These are phyloP conservation scores for Trichodelitschia bisporula DNA, from an alignment of 495 filamentous ascomycete species.

Conservation along the genomic window DNA sequence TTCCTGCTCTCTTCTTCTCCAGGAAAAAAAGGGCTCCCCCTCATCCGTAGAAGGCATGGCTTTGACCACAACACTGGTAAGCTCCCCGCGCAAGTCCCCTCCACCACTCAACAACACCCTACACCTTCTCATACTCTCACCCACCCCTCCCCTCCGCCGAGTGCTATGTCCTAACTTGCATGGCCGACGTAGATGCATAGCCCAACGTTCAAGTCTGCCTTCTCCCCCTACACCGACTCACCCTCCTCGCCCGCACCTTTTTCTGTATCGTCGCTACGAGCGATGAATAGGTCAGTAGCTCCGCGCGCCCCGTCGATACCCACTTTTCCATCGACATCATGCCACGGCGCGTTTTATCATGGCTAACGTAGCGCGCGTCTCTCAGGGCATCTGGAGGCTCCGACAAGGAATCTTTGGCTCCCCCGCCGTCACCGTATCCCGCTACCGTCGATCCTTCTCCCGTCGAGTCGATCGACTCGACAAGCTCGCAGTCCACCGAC, in stretches of 20 bases:
- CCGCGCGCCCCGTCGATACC: not conserved
- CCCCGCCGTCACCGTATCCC: conserved; percentile 16
- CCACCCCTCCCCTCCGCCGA: too few relatives aligned
- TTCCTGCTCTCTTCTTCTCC: too few relatives aligned
- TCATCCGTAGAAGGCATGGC: too few relatives aligned
- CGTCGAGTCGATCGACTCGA: conserved; percentile 48
- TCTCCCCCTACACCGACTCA: conserved; percentile 34
- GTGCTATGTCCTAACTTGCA: too few relatives aligned
- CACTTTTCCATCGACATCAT: conserved; percentile 1
- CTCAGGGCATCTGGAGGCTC: conserved; percentile 10
- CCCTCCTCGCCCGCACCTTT: conserved; percentile 29
- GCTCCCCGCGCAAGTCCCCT: too few relatives aligned
- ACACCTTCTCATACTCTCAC: too few relatives aligned
- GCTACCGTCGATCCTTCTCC: conserved; percentile 40
- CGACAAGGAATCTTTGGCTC: conserved; percentile 11
- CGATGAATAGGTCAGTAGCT: not conserved
- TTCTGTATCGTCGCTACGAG: conserved; percentile 23
- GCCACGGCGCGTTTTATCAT: conserved; percentile 4
- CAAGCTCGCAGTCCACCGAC: conserved; percentile 19
- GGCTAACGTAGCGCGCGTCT: not conserved
- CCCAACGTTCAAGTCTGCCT: conserved; percentile 24
- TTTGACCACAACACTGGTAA: too few relatives aligned
- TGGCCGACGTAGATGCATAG: conserved; percentile 1
- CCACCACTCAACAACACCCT: too few relatives aligned
- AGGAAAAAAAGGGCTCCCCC: too few relatives aligned